A percentile compares a stretch with the other conserved stretches of the same genome.
Conservation (phyloP, 768 basidiomycete genomes). For the Leccinum subtestaceum region DNA sequence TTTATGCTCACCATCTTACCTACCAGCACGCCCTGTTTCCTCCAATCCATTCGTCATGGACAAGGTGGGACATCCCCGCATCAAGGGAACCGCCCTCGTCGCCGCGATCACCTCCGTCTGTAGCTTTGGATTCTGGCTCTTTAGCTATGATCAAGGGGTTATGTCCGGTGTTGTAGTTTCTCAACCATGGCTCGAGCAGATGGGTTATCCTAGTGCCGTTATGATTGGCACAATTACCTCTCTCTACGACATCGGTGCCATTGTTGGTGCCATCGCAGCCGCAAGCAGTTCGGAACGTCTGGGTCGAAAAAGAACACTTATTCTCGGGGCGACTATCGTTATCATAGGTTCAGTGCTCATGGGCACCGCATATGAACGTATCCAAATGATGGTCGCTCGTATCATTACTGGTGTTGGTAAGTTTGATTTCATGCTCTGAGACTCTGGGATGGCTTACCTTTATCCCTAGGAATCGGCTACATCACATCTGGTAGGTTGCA, state of each 20-base stretch:
- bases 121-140: slow-evolving; percentile 15
- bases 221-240: slow-evolving; percentile 18
- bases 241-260: slow-evolving; percentile 18
- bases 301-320: slow-evolving; percentile 12
- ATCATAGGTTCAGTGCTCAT: slow-evolving; percentile 14
- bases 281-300: slow-evolving; percentile 13
- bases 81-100: slow-evolving; percentile 10
- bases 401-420: slow-evolving; percentile 9
- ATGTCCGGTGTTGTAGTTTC: slow-evolving; percentile 17
- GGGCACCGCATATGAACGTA: slow-evolving; percentile 10
- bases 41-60: slow-evolving; percentile 5
- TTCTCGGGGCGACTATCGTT: slow-evolving; percentile 6
- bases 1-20: background rate
- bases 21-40: background rate
- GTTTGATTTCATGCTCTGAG: background rate
- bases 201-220: slow-evolving; percentile 15
- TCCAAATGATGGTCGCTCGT: slow-evolving; percentile 15
- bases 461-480: slow-evolving; percentile 10
- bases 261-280: slow-evolving; percentile 11
- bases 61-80: slow-evolving; percentile 9
- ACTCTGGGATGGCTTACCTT: background rate
- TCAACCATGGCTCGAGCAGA: slow-evolving; percentile 12
- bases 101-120: slow-evolving; percentile 16
- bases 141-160: slow-evolving; percentile 18
- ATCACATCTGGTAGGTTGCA: slow-evolving; percentile 9